Base-by-base conservation (phyloP, 371 early-diverging fungal genomes). In the Syncephalis plumigaleata region DNA sequence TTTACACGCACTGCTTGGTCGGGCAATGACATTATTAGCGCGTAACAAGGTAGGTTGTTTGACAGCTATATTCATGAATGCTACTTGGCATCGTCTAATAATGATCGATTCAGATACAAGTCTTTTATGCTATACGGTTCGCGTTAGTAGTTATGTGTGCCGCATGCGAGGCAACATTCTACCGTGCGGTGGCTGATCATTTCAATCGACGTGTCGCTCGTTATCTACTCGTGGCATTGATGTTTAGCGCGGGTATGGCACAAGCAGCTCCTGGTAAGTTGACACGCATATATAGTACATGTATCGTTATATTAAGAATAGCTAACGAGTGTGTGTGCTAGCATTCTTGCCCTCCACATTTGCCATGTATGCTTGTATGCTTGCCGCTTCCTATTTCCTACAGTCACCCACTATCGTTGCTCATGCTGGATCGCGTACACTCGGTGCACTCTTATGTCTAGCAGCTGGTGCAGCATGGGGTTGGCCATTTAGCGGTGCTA, bases 301-400 rank as follows among this genome's bases (percentile, higher is more conserved):
- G n/a, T n/a, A n/a, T n/a, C n/a, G n/a, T n/a, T n/a, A n/a, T n/a
- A n/a, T n/a, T n/a, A n/a, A n/a, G n/a, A n/a, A n/a, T n/a, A n/a
- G n/a, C n/a, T n/a, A n/a, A n/a, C n/a, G n/a, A n/a, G n/a, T n/a
- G n/a, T n/a, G n/a, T n/a, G n/a, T n/a, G n/a, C n/a, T n/a, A 78
- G 90, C 94, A 8, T 77, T 74, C 53, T 65, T 96, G 13, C 96
- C 96, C 0, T 87, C 91, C 2, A 74, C 87, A 8, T 91, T 93
- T 65, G 79, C 91, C 48, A 96, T 94, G 96, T 79, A 75, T 52
- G 63, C 73, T 38, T 71, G 76, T 5, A 80, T 81, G 53, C 55
- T 90, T 45, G 90, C 87, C 2, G 76, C 73, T 45, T 74, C 86
- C 1, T 64, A 70, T 23, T 71, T 71, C 48, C 61, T 79, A 1